Evolutionary conservation across 208 protist genomes (phyloP).

Genomic region (Histomonas meleagridis): DNA sequence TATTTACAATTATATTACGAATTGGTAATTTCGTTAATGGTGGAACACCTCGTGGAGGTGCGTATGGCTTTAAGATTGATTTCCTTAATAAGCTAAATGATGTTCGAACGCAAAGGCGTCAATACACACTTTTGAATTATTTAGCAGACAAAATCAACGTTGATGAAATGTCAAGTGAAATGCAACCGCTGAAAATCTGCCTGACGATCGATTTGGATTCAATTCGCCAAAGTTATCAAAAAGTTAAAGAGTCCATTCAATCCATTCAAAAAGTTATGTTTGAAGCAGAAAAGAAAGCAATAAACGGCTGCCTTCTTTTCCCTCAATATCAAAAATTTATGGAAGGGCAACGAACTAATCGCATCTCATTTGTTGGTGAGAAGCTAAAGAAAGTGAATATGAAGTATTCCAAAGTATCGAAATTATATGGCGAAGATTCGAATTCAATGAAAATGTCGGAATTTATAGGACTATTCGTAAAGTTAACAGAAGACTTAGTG

Average conservation of each 20-base stretch:
- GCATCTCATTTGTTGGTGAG: background rate
- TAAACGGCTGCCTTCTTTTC: background rate
- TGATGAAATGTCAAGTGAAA: background rate
- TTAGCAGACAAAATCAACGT: background rate
- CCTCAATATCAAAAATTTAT: background rate
- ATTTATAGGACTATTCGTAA: background rate
- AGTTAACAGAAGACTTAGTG: background rate
- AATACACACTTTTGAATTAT: background rate
- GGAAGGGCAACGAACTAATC: background rate
- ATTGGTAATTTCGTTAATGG: constrained; percentile 34
- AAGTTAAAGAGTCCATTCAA: background rate
- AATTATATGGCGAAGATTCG: background rate
- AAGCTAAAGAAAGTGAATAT: background rate
- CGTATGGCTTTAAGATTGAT: constrained; percentile 11
- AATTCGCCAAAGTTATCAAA: background rate
- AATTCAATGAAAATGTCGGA: background rate
- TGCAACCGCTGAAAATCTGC: background rate
- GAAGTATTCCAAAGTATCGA: background rate
- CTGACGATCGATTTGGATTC: background rate
- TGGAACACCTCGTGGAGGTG: background rate
- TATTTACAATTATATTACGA: background rate
- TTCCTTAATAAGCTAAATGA: background rate
- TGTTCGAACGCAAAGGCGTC: background rate
- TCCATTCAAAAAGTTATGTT: background rate
- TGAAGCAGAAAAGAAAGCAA: background rate